Conservation (phyloP, 495 filamentous ascomycete species). For the Aspergillus steynii region DNA sequence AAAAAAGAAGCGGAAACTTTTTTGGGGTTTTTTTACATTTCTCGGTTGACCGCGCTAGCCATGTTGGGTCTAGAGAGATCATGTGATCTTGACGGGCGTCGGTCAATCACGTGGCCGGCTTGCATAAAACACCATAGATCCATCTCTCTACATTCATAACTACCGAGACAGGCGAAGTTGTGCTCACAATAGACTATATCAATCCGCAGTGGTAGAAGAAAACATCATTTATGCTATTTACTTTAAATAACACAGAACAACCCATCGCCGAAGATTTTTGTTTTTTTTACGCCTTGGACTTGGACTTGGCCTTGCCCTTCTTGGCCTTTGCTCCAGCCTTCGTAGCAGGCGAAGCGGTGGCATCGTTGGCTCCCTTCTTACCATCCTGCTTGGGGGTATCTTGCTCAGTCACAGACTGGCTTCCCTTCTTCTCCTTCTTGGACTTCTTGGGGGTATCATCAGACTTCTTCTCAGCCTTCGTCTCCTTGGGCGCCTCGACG, state of each 20-base stretch:
- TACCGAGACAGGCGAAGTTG: no score
- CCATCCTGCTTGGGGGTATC: constrained; percentile 18
- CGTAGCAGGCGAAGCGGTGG: constrained; percentile 20
- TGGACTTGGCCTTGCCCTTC: constrained; percentile 36
- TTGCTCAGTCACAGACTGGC: constrained; percentile 15
- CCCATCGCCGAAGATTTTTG: constrained; percentile 2
- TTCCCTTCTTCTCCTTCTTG: constrained; percentile 39
- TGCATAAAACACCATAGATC: no score
- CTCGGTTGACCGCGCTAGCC: constrained; percentile 26
- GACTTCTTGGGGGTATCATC: constrained; percentile 34
- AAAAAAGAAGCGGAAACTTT: constrained; percentile 17
- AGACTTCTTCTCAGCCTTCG: constrained; percentile 39
- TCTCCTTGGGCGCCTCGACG: constrained; percentile 38
- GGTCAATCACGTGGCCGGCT: constrained; percentile 3
- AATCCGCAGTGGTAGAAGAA: not conserved
- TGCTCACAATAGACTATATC: not conserved
- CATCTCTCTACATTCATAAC: no score
- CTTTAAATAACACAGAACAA: not conserved
- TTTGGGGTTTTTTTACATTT: constrained; percentile 21
- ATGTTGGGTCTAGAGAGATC: constrained; percentile 18
- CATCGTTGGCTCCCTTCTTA: constrained; percentile 16
- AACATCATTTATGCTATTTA: constrained; percentile 10
- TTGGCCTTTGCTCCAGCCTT: constrained; percentile 21
- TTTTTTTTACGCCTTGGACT: constrained; percentile 37
- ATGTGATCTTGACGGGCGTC: constrained; percentile 11